These are phyloP conservation scores for Tricholoma saponaceum DNA, from an alignment of 768 basidiomycete species.

Conservation along the genomic window DNA sequence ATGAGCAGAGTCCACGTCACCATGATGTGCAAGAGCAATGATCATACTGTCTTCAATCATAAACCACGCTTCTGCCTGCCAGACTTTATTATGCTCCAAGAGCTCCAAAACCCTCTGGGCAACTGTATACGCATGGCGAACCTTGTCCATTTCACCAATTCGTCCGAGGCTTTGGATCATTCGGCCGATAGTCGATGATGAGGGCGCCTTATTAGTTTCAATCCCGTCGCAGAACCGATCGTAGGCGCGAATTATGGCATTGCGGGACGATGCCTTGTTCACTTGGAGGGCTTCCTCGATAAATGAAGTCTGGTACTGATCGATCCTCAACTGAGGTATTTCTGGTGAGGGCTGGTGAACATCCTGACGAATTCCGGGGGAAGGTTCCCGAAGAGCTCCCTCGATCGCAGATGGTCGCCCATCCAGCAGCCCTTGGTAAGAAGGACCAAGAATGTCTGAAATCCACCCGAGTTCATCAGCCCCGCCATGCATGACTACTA, in stretches of 20 bases:
- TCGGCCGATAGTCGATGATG: slow-evolving; percentile 46
- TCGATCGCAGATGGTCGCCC: slow-evolving; percentile 16
- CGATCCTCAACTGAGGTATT: slow-evolving; percentile 4
- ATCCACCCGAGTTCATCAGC: slow-evolving; percentile 20
- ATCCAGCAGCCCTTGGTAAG: slow-evolving; percentile 22
- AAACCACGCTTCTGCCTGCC: slow-evolving; percentile 66
- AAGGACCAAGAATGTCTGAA: slow-evolving; percentile 28
- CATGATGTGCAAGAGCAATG: slow-evolving; percentile 77
- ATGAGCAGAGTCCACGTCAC: slow-evolving; percentile 76
- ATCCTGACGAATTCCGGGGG: slow-evolving; percentile 4
- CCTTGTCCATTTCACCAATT: slow-evolving; percentile 51
- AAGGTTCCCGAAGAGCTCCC: slow-evolving; percentile 12
- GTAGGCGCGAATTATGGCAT: slow-evolving; percentile 40
- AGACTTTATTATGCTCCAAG: slow-evolving; percentile 37
- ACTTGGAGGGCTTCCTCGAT: neutral
- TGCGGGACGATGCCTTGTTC: slow-evolving; percentile 13
- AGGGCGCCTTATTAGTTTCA: slow-evolving; percentile 44
- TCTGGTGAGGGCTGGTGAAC: slow-evolving; percentile 8
- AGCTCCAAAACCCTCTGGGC: slow-evolving; percentile 59
- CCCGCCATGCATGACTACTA: slow-evolving; percentile 20
- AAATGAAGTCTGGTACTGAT: slow-evolving; percentile 4
- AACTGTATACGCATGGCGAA: slow-evolving; percentile 60
- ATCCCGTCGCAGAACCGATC: slow-evolving; percentile 42
- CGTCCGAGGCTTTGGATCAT: slow-evolving; percentile 73
- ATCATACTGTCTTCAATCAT: slow-evolving; percentile 87